phyloP scores from a whole-genome alignment of 306 rosid genomes.

The Lagenaria siceraria region DNA sequence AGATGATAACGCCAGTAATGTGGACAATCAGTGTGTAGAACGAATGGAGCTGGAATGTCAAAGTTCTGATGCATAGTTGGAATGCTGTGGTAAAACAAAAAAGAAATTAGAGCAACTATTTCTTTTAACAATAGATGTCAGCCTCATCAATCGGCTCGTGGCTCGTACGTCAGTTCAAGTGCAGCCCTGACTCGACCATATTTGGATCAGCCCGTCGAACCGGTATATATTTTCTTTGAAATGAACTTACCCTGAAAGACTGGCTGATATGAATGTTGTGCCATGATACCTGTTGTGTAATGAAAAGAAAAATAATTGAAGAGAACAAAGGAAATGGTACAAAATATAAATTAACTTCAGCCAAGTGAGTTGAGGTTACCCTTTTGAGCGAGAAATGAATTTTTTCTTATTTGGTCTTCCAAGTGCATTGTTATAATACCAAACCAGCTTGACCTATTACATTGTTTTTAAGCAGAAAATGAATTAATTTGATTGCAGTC shows the following conservation, averaged over 20 bases:
- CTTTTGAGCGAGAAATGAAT: slow-evolving; percentile 69
- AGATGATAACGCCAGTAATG: slow-evolving; percentile 93
- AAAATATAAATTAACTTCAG: background rate
- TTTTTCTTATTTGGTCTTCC: slow-evolving; percentile 87
- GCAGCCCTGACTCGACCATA: background rate
- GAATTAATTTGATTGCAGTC: background rate
- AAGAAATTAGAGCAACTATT: no score
- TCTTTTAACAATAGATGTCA: no score
- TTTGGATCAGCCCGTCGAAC: background rate
- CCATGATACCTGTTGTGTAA: slow-evolving; percentile 69
- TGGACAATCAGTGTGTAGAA: slow-evolving; percentile 86
- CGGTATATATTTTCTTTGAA: background rate
- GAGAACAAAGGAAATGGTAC: slow-evolving; percentile 3
- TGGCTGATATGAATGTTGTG: slow-evolving; percentile 72
- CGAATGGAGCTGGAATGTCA: slow-evolving; percentile 89
- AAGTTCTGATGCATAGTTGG: slow-evolving; percentile 74
- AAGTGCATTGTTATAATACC: slow-evolving; percentile 93
- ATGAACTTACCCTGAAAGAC: slow-evolving; percentile 72
- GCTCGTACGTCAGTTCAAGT: no score
- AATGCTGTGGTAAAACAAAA: slow-evolving; percentile 35
- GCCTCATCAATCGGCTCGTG: no score
- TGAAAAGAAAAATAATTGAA: slow-evolving; percentile 5
- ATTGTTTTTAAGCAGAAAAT: background rate
- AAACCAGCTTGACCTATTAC: slow-evolving; percentile 79
- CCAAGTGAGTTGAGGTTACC: slow-evolving; percentile 38